Evolutionary conservation across 106 monocot species (phyloP), one percentile per base, ranked within the genome.

Genomic region (Apostasia ramifera): DNA sequence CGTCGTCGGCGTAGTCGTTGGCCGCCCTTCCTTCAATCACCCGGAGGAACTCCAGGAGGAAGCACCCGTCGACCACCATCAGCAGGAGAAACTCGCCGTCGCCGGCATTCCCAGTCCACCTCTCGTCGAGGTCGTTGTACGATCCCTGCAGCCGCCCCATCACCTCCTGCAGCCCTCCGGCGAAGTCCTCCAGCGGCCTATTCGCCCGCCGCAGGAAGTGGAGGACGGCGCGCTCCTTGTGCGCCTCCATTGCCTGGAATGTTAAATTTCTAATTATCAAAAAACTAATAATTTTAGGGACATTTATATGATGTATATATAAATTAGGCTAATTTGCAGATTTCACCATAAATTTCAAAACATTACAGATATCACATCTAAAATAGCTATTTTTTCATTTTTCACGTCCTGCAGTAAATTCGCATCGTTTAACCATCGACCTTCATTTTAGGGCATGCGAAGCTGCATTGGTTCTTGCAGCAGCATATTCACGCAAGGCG

Each of bases 31-130:
- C 53, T 1, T 59, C 67, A 67, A 66, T 69, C 11, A 69, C 47
- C 13, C 78, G 69, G 15, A 95, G 71, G 3, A 95, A 66, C 78
- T 95, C 88, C 0, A 88, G 76, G 79, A 88, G 73, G 71, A 88
- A 88, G 64, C 84, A 82, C 1, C 82, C 88, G 47, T 88, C 88
- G 3, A 82, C 48, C 12, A 88, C 74, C 85, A 88, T 88, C 15
- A 88, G 12, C 71, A 72, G 73, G 55, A 85, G 42, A 51, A 88
- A 88, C 4, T 75, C 62, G 2, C 71, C 71, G 11, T n/a, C 66
- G 6, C 70, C 71, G 39, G 14, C 68, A 1, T 69, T 54, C 4
- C 9, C 47, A 11, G 37, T 74, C 84, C 86, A 84, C 57, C 10
- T 49, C n/a, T 71, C 79, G 7, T 69, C 76, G 5, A 84, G 84